Conservation (phyloP, 108 stramenopile genomes). For the Licmophora abbreviata region DNA sequence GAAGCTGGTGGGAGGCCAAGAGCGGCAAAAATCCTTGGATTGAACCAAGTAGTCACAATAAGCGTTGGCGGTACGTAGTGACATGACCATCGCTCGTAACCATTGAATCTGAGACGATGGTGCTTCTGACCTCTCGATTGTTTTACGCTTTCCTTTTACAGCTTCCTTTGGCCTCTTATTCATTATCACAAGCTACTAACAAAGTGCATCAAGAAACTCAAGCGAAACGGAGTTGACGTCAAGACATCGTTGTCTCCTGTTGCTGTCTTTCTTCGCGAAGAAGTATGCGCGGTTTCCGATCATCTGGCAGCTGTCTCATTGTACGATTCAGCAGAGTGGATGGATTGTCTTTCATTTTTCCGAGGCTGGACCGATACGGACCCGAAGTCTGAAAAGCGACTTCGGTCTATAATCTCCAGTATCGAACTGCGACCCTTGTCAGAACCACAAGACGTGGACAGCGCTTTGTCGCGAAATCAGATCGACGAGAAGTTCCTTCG, state of each 20-base stretch:
- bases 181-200: constrained; percentile 90
- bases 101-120: background rate
- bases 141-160: constrained; percentile 11
- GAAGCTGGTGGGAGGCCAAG: constrained; percentile 91
- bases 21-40: constrained; percentile 86
- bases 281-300: constrained; percentile 83
- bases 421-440: constrained; percentile 41
- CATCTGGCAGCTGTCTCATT: constrained; percentile 75
- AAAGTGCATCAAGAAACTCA: constrained; percentile 86
- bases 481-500: constrained; percentile 68
- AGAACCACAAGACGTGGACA: constrained; percentile 59
- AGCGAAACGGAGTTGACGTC: constrained; percentile 79
- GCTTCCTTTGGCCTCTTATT: constrained; percentile 87
- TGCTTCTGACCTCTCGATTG: background rate
- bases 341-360: constrained; percentile 57
- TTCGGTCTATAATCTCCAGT: constrained; percentile 34
- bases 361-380: constrained; percentile 73
- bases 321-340: constrained; percentile 82
- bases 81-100: background rate
- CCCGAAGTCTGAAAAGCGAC: constrained; percentile 21
- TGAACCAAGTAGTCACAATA: constrained; percentile 81
- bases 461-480: constrained; percentile 58
- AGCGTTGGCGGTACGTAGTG: constrained; percentile 79
- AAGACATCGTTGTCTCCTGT: constrained; percentile 69
- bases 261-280: constrained; percentile 74